phyloP scores from a whole-genome alignment of 2,329 filamentous ascomycete genomes.

The Pseudocercospora macadamiae region DNA sequence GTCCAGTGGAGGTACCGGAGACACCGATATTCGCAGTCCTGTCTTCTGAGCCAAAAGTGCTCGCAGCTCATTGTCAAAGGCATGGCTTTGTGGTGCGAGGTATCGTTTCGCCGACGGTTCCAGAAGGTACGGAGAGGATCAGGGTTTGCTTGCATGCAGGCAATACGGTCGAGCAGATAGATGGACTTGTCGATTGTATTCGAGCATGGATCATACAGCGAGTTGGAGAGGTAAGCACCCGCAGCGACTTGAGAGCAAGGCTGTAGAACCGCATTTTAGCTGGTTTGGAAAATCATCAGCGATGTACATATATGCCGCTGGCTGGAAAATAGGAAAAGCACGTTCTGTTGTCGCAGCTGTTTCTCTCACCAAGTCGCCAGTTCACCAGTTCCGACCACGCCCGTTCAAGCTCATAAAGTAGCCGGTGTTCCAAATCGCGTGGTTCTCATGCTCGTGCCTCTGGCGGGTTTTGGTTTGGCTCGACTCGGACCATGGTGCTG shows the following conservation, averaged over 20 bases:
- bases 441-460: neutral
- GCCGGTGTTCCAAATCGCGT: too few relatives aligned
- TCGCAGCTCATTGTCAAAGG: constrained; percentile 64
- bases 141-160: constrained; percentile 70
- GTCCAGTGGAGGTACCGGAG: constrained; percentile 45
- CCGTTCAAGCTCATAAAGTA: too few relatives aligned
- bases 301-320: neutral
- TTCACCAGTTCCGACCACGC: too few relatives aligned
- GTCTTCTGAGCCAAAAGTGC: constrained; percentile 58
- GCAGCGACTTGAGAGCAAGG: constrained; percentile 10
- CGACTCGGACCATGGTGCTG: too few relatives aligned
- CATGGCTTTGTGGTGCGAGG: constrained; percentile 64
- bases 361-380: neutral
- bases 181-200: constrained; percentile 55
- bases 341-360: neutral
- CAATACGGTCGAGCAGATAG: constrained; percentile 62
- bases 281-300: neutral
- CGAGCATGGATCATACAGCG: constrained; percentile 50
- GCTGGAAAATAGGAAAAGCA: neutral
- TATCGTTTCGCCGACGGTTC: constrained; percentile 71
- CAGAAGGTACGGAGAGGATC: constrained; percentile 64
- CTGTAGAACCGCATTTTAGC: constrained; percentile 1
- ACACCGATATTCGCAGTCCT: constrained; percentile 69
- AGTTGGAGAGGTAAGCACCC: constrained; percentile 11
- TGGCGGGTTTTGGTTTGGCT: neutral